Evolutionary conservation across 2,329 filamentous ascomycete species (phyloP).

Genomic region (Fusarium guadeloupense): DNA sequence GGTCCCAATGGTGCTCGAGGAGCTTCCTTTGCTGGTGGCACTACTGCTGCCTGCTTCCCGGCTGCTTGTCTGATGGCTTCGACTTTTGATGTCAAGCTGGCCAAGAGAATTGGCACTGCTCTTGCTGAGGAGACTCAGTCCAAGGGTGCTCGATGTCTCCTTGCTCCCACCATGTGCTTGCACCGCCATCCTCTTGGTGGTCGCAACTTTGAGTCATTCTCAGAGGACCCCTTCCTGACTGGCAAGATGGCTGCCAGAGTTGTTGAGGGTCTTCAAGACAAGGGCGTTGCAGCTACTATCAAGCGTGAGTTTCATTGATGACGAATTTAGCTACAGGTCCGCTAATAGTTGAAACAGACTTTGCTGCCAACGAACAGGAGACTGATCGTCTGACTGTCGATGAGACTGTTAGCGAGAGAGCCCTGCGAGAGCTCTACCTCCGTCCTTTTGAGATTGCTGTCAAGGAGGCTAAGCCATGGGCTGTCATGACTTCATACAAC

Average conservation of each 20-base stretch:
- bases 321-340: not conserved
- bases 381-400: slow-evolving; percentile 43
- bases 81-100: slow-evolving; percentile 68
- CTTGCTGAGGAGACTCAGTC: slow-evolving; percentile 62
- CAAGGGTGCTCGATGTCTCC: slow-evolving; percentile 78
- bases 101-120: slow-evolving; percentile 65
- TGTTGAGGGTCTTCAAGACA: slow-evolving; percentile 52
- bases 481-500: slow-evolving; percentile 49
- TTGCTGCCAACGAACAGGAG: slow-evolving; percentile 54
- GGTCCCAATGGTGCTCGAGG: slow-evolving; percentile 43
- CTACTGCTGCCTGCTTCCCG: slow-evolving; percentile 42
- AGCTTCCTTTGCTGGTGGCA: slow-evolving; percentile 37
- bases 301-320: slow-evolving; percentile 46
- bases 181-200: slow-evolving; percentile 42
- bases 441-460: slow-evolving; percentile 54
- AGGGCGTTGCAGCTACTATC: slow-evolving; percentile 53
- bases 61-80: slow-evolving; percentile 60
- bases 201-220: slow-evolving; percentile 44
- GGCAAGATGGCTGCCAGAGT: slow-evolving; percentile 43
- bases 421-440: slow-evolving; percentile 45
- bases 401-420: slow-evolving; percentile 40
- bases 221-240: slow-evolving; percentile 40
- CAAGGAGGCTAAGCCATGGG: slow-evolving; percentile 52
- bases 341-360: slow-evolving; percentile 37
- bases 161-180: slow-evolving; percentile 45